Conservation (phyloP, 192 early-diverging fungal genomes). For the Coemansia sp. region DNA sequence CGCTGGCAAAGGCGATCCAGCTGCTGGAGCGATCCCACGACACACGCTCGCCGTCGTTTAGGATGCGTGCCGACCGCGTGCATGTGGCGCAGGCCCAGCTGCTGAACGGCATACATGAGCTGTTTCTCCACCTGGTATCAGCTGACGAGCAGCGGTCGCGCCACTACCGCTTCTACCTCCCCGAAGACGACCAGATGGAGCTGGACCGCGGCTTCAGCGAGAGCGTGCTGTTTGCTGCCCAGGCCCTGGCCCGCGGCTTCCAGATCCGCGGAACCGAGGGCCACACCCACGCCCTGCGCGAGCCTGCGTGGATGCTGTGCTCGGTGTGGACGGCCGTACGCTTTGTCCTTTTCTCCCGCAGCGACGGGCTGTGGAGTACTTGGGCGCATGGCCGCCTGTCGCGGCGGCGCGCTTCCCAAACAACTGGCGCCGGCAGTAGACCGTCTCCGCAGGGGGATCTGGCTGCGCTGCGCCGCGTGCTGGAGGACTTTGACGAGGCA, state of each 20-base stretch:
- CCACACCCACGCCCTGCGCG: slow-evolving; percentile 49
- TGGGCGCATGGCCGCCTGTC: slow-evolving; percentile 5
- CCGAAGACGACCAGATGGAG: slow-evolving; percentile 65
- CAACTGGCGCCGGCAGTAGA: neutral
- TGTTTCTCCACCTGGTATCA: slow-evolving; percentile 49
- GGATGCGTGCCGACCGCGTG: slow-evolving; percentile 52
- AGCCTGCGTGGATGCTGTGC: slow-evolving; percentile 51
- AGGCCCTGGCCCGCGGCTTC: slow-evolving; percentile 59
- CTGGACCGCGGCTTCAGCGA: slow-evolving; percentile 61
- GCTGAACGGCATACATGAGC: slow-evolving; percentile 50
- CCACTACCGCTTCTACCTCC: slow-evolving; percentile 53
- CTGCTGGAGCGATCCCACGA: slow-evolving; percentile 18
- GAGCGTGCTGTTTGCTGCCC: slow-evolving; percentile 66
- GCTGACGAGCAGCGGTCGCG: slow-evolving; percentile 39
- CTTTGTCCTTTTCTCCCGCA: slow-evolving; percentile 44
- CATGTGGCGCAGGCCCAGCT: slow-evolving; percentile 54
- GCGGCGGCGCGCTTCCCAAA: neutral
- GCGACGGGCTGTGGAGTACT: slow-evolving; percentile 8
- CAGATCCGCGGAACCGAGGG: slow-evolving; percentile 64
- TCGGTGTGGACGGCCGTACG: slow-evolving; percentile 53
- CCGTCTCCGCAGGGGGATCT: neutral
- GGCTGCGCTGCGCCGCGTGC: slow-evolving; percentile 49
- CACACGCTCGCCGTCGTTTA: slow-evolving; percentile 28
- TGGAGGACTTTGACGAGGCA: slow-evolving; percentile 58
- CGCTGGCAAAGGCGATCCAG: slow-evolving; percentile 18